A percentile compares a stretch with the other conserved stretches of the same genome.
Evolutionary conservation across 2,329 filamentous ascomycete species (phyloP).

Genomic region (Fusarium kyushuense): DNA sequence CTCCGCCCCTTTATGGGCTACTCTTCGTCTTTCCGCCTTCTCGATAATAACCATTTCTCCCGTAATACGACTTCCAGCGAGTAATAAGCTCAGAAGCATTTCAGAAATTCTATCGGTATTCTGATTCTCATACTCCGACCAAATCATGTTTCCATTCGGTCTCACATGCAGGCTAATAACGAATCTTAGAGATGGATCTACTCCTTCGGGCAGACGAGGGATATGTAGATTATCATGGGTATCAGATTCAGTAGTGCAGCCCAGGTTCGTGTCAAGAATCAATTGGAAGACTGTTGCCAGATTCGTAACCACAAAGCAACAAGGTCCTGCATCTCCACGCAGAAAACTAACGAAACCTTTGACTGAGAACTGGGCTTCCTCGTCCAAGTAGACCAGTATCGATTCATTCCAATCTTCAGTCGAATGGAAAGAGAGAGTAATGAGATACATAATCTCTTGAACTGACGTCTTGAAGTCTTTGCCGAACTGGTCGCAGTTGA

Average conservation of each 20-base stretch:
- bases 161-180: not conserved
- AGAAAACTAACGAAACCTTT: not conserved
- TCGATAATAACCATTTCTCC: not conserved
- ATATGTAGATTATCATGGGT: not conserved
- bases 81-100: not conserved
- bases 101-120: not conserved
- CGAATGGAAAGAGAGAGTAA: rapidly evolving
- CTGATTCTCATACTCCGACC: not conserved
- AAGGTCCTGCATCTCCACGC: not conserved
- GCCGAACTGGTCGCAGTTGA: not conserved
- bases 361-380: rapidly evolving
- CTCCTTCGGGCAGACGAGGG: not conserved
- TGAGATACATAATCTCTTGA: not conserved
- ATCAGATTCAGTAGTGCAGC: too few relatives aligned
- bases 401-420: not conserved
- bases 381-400: not conserved
- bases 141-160: not conserved
- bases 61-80: not conserved
- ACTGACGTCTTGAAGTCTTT: not conserved
- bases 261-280: not conserved
- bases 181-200: not conserved
- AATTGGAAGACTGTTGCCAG: not conserved
- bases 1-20: not conserved
- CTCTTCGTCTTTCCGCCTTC: not conserved
- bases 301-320: not conserved